A percentile compares a stretch with the other conserved stretches of the same genome.
These are phyloP conservation scores for Tolypocladium cylindrosporum DNA, from an alignment of 2,329 filamentous ascomycete genomes.

Conservation along the genomic window DNA sequence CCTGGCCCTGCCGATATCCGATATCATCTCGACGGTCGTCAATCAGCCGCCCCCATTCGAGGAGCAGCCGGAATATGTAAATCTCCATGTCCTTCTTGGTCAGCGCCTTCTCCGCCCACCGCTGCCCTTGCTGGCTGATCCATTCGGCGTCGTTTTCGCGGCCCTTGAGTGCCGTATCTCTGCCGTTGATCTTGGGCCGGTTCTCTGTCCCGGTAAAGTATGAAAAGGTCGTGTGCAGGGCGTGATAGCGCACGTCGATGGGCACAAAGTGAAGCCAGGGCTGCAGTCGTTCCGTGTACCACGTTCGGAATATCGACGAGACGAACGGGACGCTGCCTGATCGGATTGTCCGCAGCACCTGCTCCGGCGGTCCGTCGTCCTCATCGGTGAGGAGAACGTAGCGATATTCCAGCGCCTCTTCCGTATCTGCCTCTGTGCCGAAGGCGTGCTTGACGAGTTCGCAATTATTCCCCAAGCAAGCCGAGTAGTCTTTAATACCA, in stretches of 20 bases:
- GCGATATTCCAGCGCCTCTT: conserved; percentile 51
- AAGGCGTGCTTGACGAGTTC: conserved; percentile 19
- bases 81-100: conserved; percentile 68
- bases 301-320: conserved; percentile 64
- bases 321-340: conserved; percentile 61
- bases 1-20: conserved; percentile 20
- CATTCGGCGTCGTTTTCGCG: conserved; percentile 44
- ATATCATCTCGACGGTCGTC: conserved; percentile 47
- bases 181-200: conserved; percentile 30
- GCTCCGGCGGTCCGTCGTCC: conserved; percentile 51
- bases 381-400: conserved; percentile 67
- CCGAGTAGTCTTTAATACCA: conserved; percentile 47
- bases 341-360: conserved; percentile 53
- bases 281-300: conserved; percentile 65
- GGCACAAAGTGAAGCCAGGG: conserved; percentile 79
- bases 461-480: conserved; percentile 39
- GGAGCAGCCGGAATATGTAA: conserved; percentile 66
- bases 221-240: conserved; percentile 60
- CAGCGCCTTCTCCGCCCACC: conserved; percentile 54
- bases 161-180: conserved; percentile 34
- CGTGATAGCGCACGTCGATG: conserved; percentile 62
- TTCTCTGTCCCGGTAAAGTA: conserved; percentile 58
- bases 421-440: conserved; percentile 24
- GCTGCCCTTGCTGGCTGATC: conserved; percentile 56
- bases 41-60: conserved; percentile 67